phyloP scores from a whole-genome alignment of 2,329 filamentous ascomycete species.

The Samsoniella hepiali region DNA sequence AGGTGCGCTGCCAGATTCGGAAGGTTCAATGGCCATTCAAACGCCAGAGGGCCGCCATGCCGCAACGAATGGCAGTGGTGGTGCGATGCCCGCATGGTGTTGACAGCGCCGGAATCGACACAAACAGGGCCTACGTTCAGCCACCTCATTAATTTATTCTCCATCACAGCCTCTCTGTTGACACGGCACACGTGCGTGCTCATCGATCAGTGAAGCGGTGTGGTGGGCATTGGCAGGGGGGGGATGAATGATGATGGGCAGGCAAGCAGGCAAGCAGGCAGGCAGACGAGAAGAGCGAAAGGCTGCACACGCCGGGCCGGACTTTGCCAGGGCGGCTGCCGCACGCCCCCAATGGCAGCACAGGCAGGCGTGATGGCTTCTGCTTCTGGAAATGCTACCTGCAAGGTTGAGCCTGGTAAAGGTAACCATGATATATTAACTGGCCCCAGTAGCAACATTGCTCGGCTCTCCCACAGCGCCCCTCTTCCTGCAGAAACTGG shows the following conservation, averaged over 20 bases:
- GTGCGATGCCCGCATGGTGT: slow-evolving; percentile 9
- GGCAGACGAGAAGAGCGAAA: neutral
- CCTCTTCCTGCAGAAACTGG: slow-evolving; percentile 5
- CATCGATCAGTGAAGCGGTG: slow-evolving; percentile 18
- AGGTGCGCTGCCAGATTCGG: neutral
- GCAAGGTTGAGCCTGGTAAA: slow-evolving; percentile 2
- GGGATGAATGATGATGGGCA: neutral
- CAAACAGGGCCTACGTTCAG: neutral
- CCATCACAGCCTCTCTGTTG: neutral
- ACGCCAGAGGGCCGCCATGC: neutral
- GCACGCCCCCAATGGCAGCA: slow-evolving; percentile 3
- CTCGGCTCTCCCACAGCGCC: slow-evolving; percentile 5
- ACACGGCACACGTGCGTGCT: slow-evolving; percentile 11
- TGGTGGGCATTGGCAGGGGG: slow-evolving; percentile 5
- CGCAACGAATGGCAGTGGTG: neutral
- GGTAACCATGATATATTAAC: slow-evolving; percentile 17
- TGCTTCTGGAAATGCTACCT: slow-evolving; percentile 16
- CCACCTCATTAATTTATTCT: slow-evolving; percentile 9
- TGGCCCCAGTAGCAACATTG: slow-evolving; percentile 9
- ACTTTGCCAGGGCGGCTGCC: neutral
- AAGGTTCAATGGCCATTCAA: slow-evolving; percentile 7
- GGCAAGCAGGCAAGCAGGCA: neutral
- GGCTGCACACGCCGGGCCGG: neutral
- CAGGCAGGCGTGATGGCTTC: neutral
- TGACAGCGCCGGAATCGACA: slow-evolving; percentile 10